Base-by-base conservation (phyloP, 1,284 basidiomycete genomes). In the Rhodotorula sp. region DNA sequence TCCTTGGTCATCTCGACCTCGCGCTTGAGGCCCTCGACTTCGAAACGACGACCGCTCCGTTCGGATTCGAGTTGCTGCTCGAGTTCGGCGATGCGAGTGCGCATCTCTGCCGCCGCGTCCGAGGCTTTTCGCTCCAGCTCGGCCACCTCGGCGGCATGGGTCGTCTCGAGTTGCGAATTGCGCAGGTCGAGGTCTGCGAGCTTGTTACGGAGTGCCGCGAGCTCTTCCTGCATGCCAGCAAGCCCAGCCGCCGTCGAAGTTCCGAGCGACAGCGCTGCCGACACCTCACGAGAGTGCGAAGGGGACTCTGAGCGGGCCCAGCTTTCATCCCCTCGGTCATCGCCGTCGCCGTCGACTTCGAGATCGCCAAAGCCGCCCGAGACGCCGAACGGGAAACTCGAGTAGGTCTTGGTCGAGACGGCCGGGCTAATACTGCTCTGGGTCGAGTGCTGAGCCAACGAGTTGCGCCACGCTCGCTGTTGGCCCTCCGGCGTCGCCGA, bases 1-100 rank as follows among this genome's bases (percentile, higher is more conserved):
- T 78, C 78, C 60, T 70, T 72, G 31, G 70, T 62, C 69, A 76
- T 71, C 54, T 65, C 64, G 8, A 70, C 62, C 65, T 76, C 77
- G 29, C 71, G 63, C 58, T 72, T 39, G 21, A 79, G 69, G 8
- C 71, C 75, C 54, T 77, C 77, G 51, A 73, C 69, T 59, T 78
- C 77, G 58, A 75, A 70, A 15, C 71, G 48, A 20, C 73, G 63
- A 5, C 59, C 70, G 15, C 64, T 52, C 8, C 72, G 64, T 26
- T 67, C 70, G 18, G 71, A 74, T 29, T 73, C 73, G 60, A 78
- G 48, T 49, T 71, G 66, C 47, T 60, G 62, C 62, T 74, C 75
- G 56, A 78, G 71, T 26, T 72, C 71, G 31, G 62, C 52, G 14
- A 75, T 74, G 29, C 73, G 66, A 14, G 56, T 10, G 2, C 69